Evolutionary conservation across 208 protist species (phyloP).

Genomic region (Perkinsela sp.): DNA sequence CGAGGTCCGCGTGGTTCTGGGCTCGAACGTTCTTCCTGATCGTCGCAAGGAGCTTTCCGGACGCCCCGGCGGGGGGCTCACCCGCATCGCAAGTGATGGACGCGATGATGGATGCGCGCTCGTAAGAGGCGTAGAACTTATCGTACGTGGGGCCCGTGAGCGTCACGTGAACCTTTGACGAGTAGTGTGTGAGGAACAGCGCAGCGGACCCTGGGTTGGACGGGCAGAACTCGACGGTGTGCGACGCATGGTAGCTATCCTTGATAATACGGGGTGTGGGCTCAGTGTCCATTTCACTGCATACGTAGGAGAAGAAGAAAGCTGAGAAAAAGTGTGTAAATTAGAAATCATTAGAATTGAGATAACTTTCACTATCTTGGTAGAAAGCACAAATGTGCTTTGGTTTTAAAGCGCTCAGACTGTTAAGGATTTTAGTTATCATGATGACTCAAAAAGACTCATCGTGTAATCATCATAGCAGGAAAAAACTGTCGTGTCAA

Average conservation of each 20-base stretch:
- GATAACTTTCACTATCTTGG: neutral
- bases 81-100: neutral
- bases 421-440: neutral
- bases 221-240: neutral
- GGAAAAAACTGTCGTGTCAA: neutral
- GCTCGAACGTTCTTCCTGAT: neutral
- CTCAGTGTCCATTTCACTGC: neutral
- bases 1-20: neutral
- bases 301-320: too few relatives aligned
- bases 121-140: neutral
- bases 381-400: too few relatives aligned
- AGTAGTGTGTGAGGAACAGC: neutral
- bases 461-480: neutral
- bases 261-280: neutral
- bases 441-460: conserved; percentile 1
- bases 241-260: neutral
- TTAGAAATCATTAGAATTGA: neutral
- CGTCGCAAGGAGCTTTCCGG: neutral
- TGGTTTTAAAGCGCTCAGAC: too few relatives aligned
- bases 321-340: neutral
- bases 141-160: neutral
- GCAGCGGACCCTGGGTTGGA: neutral
- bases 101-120: neutral
- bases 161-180: neutral
- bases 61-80: neutral